Evolutionary conservation across 1,284 basidiomycete genomes (phyloP).

Genomic region (Marasmius oreades): DNA sequence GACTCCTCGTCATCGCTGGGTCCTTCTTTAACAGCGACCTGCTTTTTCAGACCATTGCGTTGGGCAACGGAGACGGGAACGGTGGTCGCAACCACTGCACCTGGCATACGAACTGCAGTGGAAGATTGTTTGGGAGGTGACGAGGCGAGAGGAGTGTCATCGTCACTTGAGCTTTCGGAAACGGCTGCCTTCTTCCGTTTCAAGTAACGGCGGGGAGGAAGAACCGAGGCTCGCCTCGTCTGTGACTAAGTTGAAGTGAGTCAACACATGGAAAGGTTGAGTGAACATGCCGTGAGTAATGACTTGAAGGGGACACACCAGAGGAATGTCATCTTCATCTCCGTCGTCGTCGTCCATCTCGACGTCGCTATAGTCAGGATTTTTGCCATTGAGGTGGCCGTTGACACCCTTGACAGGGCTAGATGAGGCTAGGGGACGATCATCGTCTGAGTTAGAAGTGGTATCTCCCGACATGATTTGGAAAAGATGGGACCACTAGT

Average conservation of each 20-base stretch:
- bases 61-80: conserved; percentile 35
- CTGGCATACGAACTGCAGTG: conserved; percentile 40
- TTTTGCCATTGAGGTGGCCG: conserved; percentile 44
- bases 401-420: conserved; percentile 30
- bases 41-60: conserved; percentile 23
- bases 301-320: conserved; percentile 44
- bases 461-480: conserved; percentile 43
- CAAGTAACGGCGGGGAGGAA: conserved; percentile 38
- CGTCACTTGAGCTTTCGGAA: conserved; percentile 58
- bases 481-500: conserved; percentile 16
- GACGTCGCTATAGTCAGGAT: conserved; percentile 27
- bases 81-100: conserved; percentile 37
- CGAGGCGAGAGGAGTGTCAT: conserved; percentile 68
- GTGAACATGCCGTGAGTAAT: conserved; percentile 1
- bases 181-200: conserved; percentile 59
- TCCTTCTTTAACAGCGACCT: conserved; percentile 22
- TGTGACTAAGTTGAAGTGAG: conserved; percentile 37
- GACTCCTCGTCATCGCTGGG: conserved; percentile 28
- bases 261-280: conserved; percentile 19
- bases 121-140: conserved; percentile 55
- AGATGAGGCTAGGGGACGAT: conserved; percentile 56
- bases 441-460: conserved; percentile 61
- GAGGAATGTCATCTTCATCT: conserved; percentile 65
- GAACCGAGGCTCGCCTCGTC: conserved; percentile 43
- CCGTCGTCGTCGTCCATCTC: conserved; percentile 35